phyloP scores from a whole-genome alignment of 345 rosid species.

The Eucalyptus marginata region DNA sequence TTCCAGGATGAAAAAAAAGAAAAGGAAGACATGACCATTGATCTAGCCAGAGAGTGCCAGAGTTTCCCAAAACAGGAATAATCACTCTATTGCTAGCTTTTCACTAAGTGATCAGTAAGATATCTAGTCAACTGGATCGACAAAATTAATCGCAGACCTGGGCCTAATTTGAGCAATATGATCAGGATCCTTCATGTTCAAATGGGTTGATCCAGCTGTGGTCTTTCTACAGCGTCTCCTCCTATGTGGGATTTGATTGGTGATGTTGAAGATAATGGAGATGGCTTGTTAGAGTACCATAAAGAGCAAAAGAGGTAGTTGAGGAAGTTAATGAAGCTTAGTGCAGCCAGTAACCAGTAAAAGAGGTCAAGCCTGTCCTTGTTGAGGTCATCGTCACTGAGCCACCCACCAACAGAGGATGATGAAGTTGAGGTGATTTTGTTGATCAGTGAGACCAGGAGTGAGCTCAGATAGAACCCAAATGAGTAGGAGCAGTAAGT shows the following conservation, averaged over 20 bases:
- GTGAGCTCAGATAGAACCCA: slow-evolving; percentile 83
- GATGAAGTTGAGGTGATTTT: slow-evolving; percentile 25
- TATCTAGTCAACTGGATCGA: background rate
- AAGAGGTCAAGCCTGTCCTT: slow-evolving; percentile 86
- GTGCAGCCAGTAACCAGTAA: slow-evolving; percentile 82
- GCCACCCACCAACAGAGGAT: slow-evolving; percentile 52
- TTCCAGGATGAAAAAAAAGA: background rate
- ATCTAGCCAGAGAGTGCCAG: background rate
- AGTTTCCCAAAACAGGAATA: background rate
- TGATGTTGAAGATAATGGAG: background rate
- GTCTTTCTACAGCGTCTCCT: background rate
- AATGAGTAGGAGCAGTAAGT: slow-evolving; percentile 92
- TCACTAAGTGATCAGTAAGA: background rate
- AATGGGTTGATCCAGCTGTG: background rate
- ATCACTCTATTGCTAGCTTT: background rate
- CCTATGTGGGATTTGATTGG: background rate
- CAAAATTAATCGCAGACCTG: background rate
- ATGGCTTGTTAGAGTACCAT: background rate
- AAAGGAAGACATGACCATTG: background rate
- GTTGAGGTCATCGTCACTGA: slow-evolving; percentile 68
- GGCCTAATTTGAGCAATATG: background rate
- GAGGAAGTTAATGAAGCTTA: slow-evolving; percentile 75
- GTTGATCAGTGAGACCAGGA: slow-evolving; percentile 80
- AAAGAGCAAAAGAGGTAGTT: slow-evolving; percentile 55
- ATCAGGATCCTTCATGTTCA: background rate